phyloP scores from a whole-genome alignment of 2,329 filamentous ascomycete genomes.

The Cyphellophora attinorum region DNA sequence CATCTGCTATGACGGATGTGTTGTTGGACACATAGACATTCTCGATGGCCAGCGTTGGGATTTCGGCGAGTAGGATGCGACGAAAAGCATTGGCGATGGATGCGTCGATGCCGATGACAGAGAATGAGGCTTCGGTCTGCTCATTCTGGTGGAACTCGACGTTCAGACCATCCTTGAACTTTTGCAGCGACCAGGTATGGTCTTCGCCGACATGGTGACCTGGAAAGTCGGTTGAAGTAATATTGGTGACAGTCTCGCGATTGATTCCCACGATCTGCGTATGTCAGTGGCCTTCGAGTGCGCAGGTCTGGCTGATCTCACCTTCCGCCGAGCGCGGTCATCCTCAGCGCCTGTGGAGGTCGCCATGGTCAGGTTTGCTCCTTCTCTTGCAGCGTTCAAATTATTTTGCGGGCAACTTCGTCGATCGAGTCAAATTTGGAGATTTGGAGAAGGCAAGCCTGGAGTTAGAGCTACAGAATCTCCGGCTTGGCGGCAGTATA shows the following conservation, averaged over 20 bases:
- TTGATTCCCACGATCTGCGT: constrained; percentile 61
- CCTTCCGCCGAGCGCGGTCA: constrained; percentile 15
- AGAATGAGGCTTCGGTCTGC: constrained; percentile 71
- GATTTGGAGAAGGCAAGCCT: too few relatives aligned
- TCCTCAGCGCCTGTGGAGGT: constrained; percentile 1
- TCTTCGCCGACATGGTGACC: constrained; percentile 85
- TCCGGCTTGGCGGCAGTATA: too few relatives aligned
- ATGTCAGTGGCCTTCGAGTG: constrained; percentile 1
- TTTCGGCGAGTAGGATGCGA: constrained; percentile 87
- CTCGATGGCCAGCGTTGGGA: constrained; percentile 90
- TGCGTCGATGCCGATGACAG: constrained; percentile 82
- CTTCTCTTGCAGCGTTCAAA: too few relatives aligned
- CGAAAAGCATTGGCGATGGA: constrained; percentile 95
- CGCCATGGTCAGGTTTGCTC: too few relatives aligned
- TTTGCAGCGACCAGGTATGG: constrained; percentile 64
- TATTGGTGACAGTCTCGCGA: constrained; percentile 80
- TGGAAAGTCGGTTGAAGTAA: constrained; percentile 83
- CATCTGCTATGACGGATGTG: constrained; percentile 95
- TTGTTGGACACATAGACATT: constrained; percentile 90
- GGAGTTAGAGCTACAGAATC: too few relatives aligned
- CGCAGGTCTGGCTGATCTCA: constrained; percentile 1
- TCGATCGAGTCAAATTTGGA: too few relatives aligned
- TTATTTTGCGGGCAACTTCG: too few relatives aligned
- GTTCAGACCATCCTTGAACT: constrained; percentile 59
- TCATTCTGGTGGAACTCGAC: constrained; percentile 80